Percentiles rank a stretch among this genome's conserved stretches.
These are phyloP conservation scores for Eremomyces bilateralis DNA, from an alignment of 495 filamentous ascomycete species.

Conservation along the genomic window DNA sequence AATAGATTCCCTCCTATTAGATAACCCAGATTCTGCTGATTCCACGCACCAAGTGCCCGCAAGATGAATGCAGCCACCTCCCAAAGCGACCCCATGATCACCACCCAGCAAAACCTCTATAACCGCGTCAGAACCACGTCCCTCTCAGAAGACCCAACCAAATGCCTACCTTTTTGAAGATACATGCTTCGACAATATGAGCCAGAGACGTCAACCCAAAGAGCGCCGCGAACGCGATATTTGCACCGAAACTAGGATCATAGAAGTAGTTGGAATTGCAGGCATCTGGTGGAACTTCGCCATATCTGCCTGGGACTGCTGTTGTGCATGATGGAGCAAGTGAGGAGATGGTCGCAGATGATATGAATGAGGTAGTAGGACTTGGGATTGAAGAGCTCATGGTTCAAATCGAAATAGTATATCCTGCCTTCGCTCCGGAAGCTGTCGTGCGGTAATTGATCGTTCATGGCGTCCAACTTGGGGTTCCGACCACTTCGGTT, in stretches of 20 bases:
- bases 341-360: no score
- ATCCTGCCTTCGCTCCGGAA: no score
- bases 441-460: no score
- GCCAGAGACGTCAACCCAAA: slow-evolving; percentile 11
- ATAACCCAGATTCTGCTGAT: slow-evolving; percentile 19
- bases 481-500: no score
- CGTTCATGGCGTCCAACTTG: no score
- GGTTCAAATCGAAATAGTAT: no score
- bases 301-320: slow-evolving; percentile 7
- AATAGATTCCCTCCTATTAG: slow-evolving; percentile 17
- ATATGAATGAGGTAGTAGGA: no score
- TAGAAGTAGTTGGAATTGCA: slow-evolving; percentile 11
- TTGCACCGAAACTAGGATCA: slow-evolving; percentile 7
- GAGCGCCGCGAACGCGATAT: slow-evolving; percentile 9
- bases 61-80: slow-evolving; percentile 23
- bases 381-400: no score
- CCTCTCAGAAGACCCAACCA: neutral
- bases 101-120: slow-evolving; percentile 25
- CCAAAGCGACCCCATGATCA: slow-evolving; percentile 26
- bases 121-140: neutral
- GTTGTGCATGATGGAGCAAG: no score
- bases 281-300: slow-evolving; percentile 9
- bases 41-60: slow-evolving; percentile 16
- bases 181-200: slow-evolving; percentile 7
- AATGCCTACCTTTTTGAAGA: slow-evolving; percentile 7